These are phyloP conservation scores for Apiotrichum domesticum DNA, from an alignment of 1,284 basidiomycete genomes.

Conservation along the genomic window DNA sequence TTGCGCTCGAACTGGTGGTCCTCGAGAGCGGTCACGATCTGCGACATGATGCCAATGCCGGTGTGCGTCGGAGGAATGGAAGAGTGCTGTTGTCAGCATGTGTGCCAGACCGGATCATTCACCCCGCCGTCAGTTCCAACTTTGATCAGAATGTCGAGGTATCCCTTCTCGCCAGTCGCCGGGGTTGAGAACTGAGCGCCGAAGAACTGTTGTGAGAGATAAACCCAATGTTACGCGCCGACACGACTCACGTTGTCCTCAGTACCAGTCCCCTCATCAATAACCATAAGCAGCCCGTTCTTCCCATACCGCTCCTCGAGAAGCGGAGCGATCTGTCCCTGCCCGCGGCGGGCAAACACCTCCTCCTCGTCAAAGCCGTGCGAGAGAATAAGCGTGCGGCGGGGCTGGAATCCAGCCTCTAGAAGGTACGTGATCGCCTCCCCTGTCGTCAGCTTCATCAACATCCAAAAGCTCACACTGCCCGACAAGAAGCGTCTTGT, in stretches of 20 bases:
- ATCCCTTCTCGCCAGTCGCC: constrained; percentile 43
- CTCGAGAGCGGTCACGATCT: constrained; percentile 46
- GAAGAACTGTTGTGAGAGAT: constrained; percentile 24
- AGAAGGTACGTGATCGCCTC: constrained; percentile 43
- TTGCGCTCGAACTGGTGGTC: constrained; percentile 41
- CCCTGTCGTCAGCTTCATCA: constrained; percentile 19
- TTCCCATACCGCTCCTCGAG: constrained; percentile 44
- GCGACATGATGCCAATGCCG: constrained; percentile 48
- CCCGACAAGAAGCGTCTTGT: constrained; percentile 45
- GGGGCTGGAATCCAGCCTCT: constrained; percentile 33
- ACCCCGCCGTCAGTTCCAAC: constrained; percentile 44
- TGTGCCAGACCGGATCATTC: constrained; percentile 7
- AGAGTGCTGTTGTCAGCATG: constrained; percentile 40
- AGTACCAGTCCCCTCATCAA: constrained; percentile 45
- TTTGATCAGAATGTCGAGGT: constrained; percentile 39
- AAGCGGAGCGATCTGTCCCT: constrained; percentile 41
- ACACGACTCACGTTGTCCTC: constrained; percentile 27
- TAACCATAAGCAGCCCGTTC: constrained; percentile 42
- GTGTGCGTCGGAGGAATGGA: constrained; percentile 49
- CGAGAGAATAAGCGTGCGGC: constrained; percentile 43
- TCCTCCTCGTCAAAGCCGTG: constrained; percentile 46
- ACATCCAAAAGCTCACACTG: constrained; percentile 39
- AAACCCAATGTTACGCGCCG: neutral
- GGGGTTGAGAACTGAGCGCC: constrained; percentile 39
- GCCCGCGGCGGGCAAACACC: constrained; percentile 42